Conservation (phyloP, 768 basidiomycete species). For the Brasilioporus rufonigricans region DNA sequence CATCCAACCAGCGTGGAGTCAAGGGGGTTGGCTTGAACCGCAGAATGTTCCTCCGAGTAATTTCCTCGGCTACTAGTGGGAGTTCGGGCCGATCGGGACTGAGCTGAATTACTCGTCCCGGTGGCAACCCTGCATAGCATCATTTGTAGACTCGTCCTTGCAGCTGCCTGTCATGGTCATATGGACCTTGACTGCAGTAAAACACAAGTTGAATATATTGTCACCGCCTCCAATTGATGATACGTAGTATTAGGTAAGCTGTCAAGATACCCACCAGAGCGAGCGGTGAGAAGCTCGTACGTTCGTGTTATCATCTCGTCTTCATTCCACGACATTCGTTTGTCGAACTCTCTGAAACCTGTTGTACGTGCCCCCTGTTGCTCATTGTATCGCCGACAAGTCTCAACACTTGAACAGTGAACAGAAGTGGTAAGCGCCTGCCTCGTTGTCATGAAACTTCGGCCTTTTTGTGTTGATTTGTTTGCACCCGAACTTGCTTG, state of each 20-base stretch:
- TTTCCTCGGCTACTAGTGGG: not conserved
- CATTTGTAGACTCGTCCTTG: not conserved
- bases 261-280: not conserved
- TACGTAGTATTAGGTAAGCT: not conserved
- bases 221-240: not conserved
- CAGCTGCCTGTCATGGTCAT: not conserved
- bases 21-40: not conserved
- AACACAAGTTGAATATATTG: not conserved
- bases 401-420: not conserved
- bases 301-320: not conserved
- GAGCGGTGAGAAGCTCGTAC: not conserved
- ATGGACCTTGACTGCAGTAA: not conserved
- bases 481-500: constrained; percentile 28
- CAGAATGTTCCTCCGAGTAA: not conserved
- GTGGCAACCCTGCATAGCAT: not conserved
- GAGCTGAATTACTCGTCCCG: not conserved
- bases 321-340: not conserved
- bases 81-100: not conserved
- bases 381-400: not conserved
- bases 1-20: not conserved
- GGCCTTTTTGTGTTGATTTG: constrained; percentile 31
- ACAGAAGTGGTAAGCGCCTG: constrained; percentile 15
- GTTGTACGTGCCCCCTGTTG: not conserved
- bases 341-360: not conserved
- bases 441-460: constrained; percentile 18